phyloP scores from a whole-genome alignment of 768 basidiomycete genomes.

The Rhizopogon rudus region DNA sequence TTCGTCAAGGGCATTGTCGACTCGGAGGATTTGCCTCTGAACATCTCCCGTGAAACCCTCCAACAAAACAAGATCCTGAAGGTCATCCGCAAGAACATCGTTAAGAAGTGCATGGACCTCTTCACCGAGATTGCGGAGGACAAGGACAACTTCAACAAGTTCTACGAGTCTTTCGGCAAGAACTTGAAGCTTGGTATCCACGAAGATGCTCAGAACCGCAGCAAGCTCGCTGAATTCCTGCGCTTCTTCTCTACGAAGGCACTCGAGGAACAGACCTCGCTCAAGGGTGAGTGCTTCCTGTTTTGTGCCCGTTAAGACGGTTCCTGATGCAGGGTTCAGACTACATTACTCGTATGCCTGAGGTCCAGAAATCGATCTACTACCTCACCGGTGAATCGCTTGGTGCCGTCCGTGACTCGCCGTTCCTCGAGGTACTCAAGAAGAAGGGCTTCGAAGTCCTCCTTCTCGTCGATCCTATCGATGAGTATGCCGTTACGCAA shows the following conservation, averaged over 20 bases:
- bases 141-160: slow-evolving; percentile 97
- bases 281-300: slow-evolving; percentile 65
- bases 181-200: slow-evolving; percentile 99
- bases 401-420: slow-evolving; percentile 84
- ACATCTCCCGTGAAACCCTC: slow-evolving; percentile 99
- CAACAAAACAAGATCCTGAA: slow-evolving; percentile 99
- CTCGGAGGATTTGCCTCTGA: slow-evolving; percentile 98
- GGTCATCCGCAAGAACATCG: slow-evolving; percentile 98
- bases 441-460: slow-evolving; percentile 99
- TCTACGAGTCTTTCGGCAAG: slow-evolving; percentile 98
- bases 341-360: slow-evolving; percentile 99
- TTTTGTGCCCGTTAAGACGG: background rate
- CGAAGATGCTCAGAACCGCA: slow-evolving; percentile 97
- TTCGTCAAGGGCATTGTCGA: slow-evolving; percentile 99
- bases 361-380: slow-evolving; percentile 98
- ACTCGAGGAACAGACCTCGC: slow-evolving; percentile 82
- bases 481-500: slow-evolving; percentile 97
- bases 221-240: slow-evolving; percentile 98
- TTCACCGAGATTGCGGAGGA: slow-evolving; percentile 97
- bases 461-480: slow-evolving; percentile 96
- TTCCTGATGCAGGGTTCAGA: slow-evolving; percentile 39
- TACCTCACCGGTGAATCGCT: slow-evolving; percentile 99
- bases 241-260: slow-evolving; percentile 98
- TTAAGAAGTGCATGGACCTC: slow-evolving; percentile 96
- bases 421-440: slow-evolving; percentile 99